Evolutionary conservation across 768 basidiomycete species (phyloP), one percentile per base, ranked within the genome.

Genomic region (Lepiota venenata): DNA sequence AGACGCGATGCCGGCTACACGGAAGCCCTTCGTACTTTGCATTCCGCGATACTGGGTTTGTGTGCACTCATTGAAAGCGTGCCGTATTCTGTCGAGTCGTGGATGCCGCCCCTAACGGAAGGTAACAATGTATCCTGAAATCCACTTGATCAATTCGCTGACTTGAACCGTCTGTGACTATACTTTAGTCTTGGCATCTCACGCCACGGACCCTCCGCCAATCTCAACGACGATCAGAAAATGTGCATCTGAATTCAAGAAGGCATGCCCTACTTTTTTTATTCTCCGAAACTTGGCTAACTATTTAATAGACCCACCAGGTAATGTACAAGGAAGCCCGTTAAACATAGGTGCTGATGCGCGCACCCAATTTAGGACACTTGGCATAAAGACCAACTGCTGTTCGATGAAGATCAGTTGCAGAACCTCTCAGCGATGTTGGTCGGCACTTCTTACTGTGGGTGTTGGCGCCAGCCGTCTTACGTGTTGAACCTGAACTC

Each of bases 21-120:
- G n/a, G 83, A 85, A 51, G 77, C 83, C 11, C 66, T 94, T 60
- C 81, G 85, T 43, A 77, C 79, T 45, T 75, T 95, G 52, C 93
- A 97, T 66, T 91, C 91, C 27, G 93, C 91, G 5, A 87, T 98
- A 50, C 80, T 98, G 47, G 95, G 95, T 27, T 77, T 94, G 48
- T 91, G 91, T 61, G 91, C 95, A 9, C 77, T 98, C 42, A 82
- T 98, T 47, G 91, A 93, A 66, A 95, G 94, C 54, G 90, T 89
- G 70, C 95, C 95, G 11, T 97, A 96, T 73, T 93, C 93, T 10
- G 89, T 97, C 2, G 95, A 96, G 62, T 78, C 84, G 42, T 98
- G 93, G 88, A 85, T 96, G 80, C 88, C 88, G 27, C 74, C 87
- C 16, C 75, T 91, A 49, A 88, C 88, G 35, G 88, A 91, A 75